Base-by-base conservation (phyloP, 2,329 filamentous ascomycete species). In the Fusarium hainanense region DNA sequence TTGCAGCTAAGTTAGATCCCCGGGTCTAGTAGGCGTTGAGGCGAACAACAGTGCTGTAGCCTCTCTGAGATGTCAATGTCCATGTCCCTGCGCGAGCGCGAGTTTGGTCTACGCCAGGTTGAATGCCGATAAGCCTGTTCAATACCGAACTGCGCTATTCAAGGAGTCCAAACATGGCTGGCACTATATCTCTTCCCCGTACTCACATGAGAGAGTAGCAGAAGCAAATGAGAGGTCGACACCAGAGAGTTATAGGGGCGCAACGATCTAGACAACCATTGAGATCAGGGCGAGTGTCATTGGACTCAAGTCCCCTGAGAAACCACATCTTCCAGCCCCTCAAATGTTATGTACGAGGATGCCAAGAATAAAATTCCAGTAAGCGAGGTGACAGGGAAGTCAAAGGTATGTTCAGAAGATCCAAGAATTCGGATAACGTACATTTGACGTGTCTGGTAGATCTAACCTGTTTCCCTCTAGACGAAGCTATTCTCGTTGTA, bases 351-450 rank as follows among this genome's bases (percentile, higher is more conserved):
- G n/a, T 20, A 20, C 41, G 21, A 21, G 21, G 23, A 37, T 25
- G 40, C 30, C 18, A 37, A 47, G 27, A n/a, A 13, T 16, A 27
- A 13, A 55, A 37, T 55, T 55, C 52, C 28, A 48, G 51, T 28
- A 32, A n/a, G 21, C 21, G 52, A 34, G 30, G 51, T 18, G 18
- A 37, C 4, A 27, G 10, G 21, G 30, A 46, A 46, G 21, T 16
- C 27, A 18, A 25, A 55, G 52, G 52, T 25, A 55, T 47, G 28
- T 32, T 25, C 28, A 13, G 30, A 32, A 55, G 41, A 48, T 47
- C 52, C 52, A 55, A 47, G 41, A 55, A 55, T 55, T 55, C 52
- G 52, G 52, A 48, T 46, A 55, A 23, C 30, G 52, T 16, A 48
- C 27, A 50, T n/a, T 13, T 4, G 18, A 14, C 18, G 34, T 37